phyloP scores from a whole-genome alignment of 129 eudicot genomes.

The Mikania micrantha region DNA sequence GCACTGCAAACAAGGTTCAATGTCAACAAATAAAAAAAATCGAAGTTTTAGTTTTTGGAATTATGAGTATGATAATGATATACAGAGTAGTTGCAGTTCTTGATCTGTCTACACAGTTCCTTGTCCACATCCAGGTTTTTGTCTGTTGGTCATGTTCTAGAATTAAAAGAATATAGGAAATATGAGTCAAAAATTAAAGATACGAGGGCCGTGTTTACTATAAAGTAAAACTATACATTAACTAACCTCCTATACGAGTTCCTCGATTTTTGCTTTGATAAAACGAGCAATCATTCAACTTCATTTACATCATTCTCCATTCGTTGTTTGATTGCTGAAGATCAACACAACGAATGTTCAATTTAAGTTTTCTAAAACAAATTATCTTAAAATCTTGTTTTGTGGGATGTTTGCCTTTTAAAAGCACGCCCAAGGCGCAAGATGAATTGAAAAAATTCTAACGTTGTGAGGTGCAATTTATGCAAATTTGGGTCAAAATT shows the following conservation, averaged over 20 bases:
- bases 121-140: conserved; percentile 89
- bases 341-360: background rate
- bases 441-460: no score
- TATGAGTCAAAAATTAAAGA: background rate
- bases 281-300: conserved; percentile 77
- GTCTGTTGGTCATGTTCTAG: conserved; percentile 69
- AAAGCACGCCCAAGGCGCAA: no score
- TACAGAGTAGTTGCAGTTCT: conserved; percentile 86
- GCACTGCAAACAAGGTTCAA: conserved; percentile 38
- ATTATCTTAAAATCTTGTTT: background rate
- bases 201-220: background rate
- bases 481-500: no score
- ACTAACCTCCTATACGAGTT: conserved; percentile 77
- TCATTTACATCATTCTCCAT: conserved; percentile 93
- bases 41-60: background rate
- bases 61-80: background rate
- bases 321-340: conserved; percentile 64
- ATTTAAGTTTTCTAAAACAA: background rate
- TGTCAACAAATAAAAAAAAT: background rate
- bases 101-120: conserved; percentile 96
- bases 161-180: conserved; percentile 1
- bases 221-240: background rate
- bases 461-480: no score
- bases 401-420: background rate
- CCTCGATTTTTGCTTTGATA: conserved; percentile 72